Percentiles rank a stretch among this genome's conserved stretches.
Evolutionary conservation across 1,284 basidiomycete species (phyloP).

Genomic region (Pisolithus thermaeus): DNA sequence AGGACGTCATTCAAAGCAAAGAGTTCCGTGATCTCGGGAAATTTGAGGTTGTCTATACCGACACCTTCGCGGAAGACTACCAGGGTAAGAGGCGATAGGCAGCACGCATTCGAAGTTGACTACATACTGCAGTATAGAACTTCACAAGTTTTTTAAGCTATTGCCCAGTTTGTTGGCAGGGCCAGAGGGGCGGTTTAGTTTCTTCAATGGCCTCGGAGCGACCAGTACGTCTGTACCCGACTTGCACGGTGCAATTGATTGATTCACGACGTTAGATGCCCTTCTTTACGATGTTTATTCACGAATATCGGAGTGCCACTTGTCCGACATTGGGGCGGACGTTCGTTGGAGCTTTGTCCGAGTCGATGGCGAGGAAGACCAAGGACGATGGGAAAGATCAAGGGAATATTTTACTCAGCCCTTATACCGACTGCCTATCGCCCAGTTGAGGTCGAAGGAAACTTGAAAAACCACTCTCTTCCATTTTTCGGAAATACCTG

Average conservation of each 20-base stretch:
- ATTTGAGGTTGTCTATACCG: slow-evolving; percentile 92
- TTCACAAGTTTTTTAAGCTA: slow-evolving; percentile 80
- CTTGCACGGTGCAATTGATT: not conserved
- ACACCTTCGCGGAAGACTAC: slow-evolving; percentile 92
- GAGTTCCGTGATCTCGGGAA: slow-evolving; percentile 54
- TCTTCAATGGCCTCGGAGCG: slow-evolving; percentile 96
- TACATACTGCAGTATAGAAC: slow-evolving; percentile 37
- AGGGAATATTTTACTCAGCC: slow-evolving; percentile 69
- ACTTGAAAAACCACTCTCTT: no score
- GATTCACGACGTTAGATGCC: slow-evolving; percentile 47
- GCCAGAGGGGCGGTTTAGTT: slow-evolving; percentile 79
- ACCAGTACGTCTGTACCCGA: slow-evolving; percentile 56
- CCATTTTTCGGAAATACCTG: no score
- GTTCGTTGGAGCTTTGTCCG: slow-evolving; percentile 74
- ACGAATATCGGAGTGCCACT: slow-evolving; percentile 79
- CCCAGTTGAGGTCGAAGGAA: slow-evolving; percentile 31
- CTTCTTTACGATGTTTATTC: slow-evolving; percentile 93
- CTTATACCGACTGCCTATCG: slow-evolving; percentile 60
- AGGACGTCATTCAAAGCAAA: slow-evolving; percentile 67
- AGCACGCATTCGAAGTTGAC: not conserved
- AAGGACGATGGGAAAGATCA: slow-evolving; percentile 62
- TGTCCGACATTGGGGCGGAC: slow-evolving; percentile 73
- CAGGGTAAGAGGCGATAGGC: slow-evolving; percentile 37
- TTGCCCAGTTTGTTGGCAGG: slow-evolving; percentile 80
- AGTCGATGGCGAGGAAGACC: slow-evolving; percentile 39